phyloP scores from a whole-genome alignment of 352 stramenopile species.

The Phytophthora hybrid region DNA sequence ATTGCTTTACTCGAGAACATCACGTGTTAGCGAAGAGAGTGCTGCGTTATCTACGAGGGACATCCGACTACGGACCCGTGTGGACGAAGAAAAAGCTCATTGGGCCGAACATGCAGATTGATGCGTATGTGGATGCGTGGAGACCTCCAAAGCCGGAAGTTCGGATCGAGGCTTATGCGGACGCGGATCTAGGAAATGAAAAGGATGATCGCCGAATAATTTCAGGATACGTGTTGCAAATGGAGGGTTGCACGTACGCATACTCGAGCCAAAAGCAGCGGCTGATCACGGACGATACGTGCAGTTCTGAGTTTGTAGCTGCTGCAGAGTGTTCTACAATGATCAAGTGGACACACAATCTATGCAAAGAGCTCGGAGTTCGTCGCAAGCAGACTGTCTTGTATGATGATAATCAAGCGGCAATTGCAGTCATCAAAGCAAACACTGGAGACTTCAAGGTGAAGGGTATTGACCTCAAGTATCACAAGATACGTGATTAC shows the following conservation, averaged over 20 bases:
- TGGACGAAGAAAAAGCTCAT: too few species aligned
- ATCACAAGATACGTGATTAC: constrained; percentile 6
- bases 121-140: background rate
- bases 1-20: background rate
- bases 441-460: background rate
- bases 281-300: background rate
- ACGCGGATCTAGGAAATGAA: background rate
- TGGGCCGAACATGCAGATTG: background rate
- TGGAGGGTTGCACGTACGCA: background rate
- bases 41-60: too few species aligned
- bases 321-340: background rate
- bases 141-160: background rate
- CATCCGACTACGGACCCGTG: too few species aligned
- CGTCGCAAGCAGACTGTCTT: background rate
- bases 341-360: background rate
- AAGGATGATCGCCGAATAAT: background rate
- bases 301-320: background rate
- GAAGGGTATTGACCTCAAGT: background rate
- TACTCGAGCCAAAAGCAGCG: background rate
- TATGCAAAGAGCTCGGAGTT: background rate
- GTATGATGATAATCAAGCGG: background rate
- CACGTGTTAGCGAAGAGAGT: background rate
- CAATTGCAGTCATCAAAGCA: background rate
- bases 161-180: background rate
- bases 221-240: background rate